Evolutionary conservation across 805 yeast species (phyloP), one percentile per base, ranked within the genome.

Genomic region (Yarrowia keelungensis): DNA sequence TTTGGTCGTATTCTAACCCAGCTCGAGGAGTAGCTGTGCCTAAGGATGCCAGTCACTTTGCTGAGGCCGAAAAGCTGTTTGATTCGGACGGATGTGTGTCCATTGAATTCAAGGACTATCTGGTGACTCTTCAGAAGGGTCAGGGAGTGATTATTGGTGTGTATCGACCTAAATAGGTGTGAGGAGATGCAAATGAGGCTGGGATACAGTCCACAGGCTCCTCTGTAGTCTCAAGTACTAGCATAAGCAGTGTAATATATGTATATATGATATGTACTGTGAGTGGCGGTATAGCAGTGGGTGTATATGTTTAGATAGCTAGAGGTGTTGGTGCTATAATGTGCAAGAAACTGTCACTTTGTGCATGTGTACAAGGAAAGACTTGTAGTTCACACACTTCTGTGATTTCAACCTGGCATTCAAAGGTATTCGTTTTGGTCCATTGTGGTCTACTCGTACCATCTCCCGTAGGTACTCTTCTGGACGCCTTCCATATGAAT

Each of bases 61-160:
- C 54, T 2, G 32, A 22, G 56, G 67, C 67, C 5, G 56, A 49
- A 22, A 41, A 62, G 38, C 22, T 39, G 46, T 62, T 47, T 41
- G 67, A 47, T 11, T 1, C 45, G 5, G 46, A 62, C 45, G 56
- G 47, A 8, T 49, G 67, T 19, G 56, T 47, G 19, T 47, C 56
- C 15, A 35, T 62, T 19, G 54, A 46, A 19, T 62, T 47, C 45
- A 62, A 62, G 56, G 46, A 62, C 26, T 47, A 49, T 16, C 43
- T 49, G 38, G 67, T 62, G 43, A 49, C 56, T n/a, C 47, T 62
- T n/a, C 67, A 62, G 47, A 49, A 47, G 56, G 67, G 56, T 2
- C 36, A 62, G 19, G 67, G 56, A 10, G 46, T 62, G 9, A 62
- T 62, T 15, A 49, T 62, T 47, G 67, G 67, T 5, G 67, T 62